Conservation (phyloP, 345 rosid genomes). For the Isatis tinctoria region DNA sequence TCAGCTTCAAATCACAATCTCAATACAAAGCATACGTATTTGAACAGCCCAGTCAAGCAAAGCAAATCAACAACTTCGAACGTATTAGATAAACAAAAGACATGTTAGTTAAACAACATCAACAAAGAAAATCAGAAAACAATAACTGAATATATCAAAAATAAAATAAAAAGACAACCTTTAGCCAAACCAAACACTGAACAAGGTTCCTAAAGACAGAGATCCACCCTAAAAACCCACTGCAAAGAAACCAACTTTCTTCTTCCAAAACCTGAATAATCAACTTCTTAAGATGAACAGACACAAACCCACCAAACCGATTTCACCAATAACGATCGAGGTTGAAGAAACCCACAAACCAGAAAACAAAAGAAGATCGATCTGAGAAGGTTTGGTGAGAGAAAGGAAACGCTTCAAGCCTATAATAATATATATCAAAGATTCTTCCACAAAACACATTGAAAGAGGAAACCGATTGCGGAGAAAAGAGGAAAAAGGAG, state of each 20-base stretch:
- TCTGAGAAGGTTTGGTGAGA: slow-evolving; percentile 24
- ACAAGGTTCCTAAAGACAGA: slow-evolving; percentile 5
- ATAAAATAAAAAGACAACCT: background rate
- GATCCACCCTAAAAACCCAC: slow-evolving; percentile 17
- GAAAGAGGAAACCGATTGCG: slow-evolving; percentile 25
- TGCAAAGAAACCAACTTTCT: background rate
- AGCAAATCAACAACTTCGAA: background rate
- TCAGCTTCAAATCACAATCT: background rate
- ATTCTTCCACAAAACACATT: slow-evolving; percentile 10
- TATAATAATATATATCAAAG: background rate
- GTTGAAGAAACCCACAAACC: background rate
- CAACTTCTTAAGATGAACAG: background rate
- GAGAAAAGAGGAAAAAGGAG: slow-evolving; percentile 8
- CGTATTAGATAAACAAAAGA: background rate
- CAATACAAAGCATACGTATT: background rate
- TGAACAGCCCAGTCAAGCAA: background rate
- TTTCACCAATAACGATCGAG: background rate
- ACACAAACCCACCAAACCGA: slow-evolving; percentile 18
- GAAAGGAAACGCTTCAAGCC: slow-evolving; percentile 1
- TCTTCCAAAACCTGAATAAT: background rate
- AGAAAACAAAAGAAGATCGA: slow-evolving; percentile 3
- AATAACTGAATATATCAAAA: background rate
- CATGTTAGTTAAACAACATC: background rate
- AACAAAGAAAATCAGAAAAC: background rate
- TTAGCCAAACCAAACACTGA: background rate